Evolutionary conservation across 192 early-diverging fungal genomes (phyloP), one percentile per base, ranked within the genome.

Genomic region (Jimgerdemannia lactiflua): DNA sequence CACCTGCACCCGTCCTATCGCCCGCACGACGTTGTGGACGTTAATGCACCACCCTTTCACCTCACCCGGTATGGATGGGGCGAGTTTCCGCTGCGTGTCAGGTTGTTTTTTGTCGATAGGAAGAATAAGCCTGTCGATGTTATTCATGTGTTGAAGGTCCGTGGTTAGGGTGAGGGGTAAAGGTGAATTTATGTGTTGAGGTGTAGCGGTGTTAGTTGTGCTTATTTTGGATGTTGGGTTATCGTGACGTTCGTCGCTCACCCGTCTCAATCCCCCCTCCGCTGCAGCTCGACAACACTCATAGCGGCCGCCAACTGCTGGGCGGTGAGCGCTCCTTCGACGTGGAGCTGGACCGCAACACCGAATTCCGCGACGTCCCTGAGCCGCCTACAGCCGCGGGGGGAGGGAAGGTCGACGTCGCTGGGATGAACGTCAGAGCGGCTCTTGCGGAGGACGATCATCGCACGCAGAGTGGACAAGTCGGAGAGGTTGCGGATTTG

Each of bases 51-150:
- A 0, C 94, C 91, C 3, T 95, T 97, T 78, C 91, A 92, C 72
- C 77, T 98, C 70, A 94, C 92, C 17, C 88, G 95, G n/a, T 92
- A 89, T 76, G 97, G 96, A 0, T 98, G 96, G 95, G 97, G 97
- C 43, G 97, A 98, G 80, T 96, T 95, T 69, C 95, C 95, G 19
- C 85, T 97, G 65, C 89, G 93, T 40, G 80, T 96, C 17, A 91
- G 94, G 70, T 65, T 98, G 18, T 91, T 89, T 74, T 97, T 98
- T 82, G 85, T 83, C 7, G 95, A 98, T 82, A 85, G 85, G 19
- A 70, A 71, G 39, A 97, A 97, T 82, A 96, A 95, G 75, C 89
- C 93, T 1, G 86, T 96, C 4, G 94, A 97, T 72, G 75, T 98
- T 14, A 91, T 95, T 18, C 94, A 95, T 74, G 80, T 88, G 64